Conservation (phyloP, 2,329 filamentous ascomycete genomes). For the Calonectria pauciramosa region DNA sequence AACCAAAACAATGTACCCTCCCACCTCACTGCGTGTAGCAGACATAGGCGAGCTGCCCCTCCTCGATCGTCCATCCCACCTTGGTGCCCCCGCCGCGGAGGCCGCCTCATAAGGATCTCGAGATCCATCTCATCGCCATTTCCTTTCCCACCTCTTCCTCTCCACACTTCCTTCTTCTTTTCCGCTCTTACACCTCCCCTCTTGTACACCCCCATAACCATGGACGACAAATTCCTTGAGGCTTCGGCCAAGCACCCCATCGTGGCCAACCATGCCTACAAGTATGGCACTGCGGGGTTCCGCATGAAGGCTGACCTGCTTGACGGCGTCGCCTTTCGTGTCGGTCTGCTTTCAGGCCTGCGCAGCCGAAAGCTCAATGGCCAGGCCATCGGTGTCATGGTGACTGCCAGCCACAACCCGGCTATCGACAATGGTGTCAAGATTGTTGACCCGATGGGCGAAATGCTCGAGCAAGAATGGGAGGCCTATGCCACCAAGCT, state of each 20-base stretch:
- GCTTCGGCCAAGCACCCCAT: slow-evolving; percentile 75
- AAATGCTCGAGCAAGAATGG: slow-evolving; percentile 98
- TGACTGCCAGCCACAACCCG: slow-evolving; percentile 94
- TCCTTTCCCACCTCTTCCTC: slow-evolving; percentile 25
- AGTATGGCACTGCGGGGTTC: slow-evolving; percentile 77
- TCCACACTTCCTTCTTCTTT: background rate
- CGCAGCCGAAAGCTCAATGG: slow-evolving; percentile 91
- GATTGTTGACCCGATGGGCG: slow-evolving; percentile 96
- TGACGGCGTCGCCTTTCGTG: slow-evolving; percentile 92
- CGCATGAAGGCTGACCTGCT: slow-evolving; percentile 83
- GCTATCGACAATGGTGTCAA: slow-evolving; percentile 93
- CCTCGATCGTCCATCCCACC: slow-evolving; percentile 14
- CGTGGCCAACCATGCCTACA: slow-evolving; percentile 67
- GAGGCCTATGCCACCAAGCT: slow-evolving; percentile 89
- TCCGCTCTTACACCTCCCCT: background rate
- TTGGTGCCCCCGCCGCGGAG: slow-evolving; percentile 22
- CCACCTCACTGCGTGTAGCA: background rate
- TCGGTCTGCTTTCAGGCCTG: slow-evolving; percentile 89
- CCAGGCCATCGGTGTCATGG: slow-evolving; percentile 96
- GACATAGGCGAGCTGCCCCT: slow-evolving; percentile 14
- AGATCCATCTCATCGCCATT: slow-evolving; percentile 39
- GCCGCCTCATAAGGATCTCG: slow-evolving; percentile 40
- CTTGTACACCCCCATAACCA: slow-evolving; percentile 46
- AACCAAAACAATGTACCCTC: background rate
- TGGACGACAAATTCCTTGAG: slow-evolving; percentile 70